Evolutionary conservation across 257 asterid genomes (phyloP).

Genomic region (Verbena officinalis): DNA sequence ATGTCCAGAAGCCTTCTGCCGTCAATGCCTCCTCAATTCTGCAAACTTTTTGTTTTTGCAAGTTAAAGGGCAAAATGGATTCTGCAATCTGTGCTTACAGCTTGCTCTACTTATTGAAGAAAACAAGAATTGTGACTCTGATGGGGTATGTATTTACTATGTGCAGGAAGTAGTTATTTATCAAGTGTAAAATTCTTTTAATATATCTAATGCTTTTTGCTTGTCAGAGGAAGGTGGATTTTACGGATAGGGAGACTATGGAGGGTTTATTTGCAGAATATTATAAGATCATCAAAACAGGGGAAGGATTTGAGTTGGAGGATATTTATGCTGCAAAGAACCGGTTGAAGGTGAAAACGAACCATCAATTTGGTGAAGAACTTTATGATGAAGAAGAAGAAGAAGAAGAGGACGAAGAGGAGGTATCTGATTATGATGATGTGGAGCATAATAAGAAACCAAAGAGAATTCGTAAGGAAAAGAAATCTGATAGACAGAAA

Average conservation of each 20-base stretch:
- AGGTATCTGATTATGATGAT: slow-evolving; percentile 47
- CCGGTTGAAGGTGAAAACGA: slow-evolving; percentile 29
- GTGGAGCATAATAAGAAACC: slow-evolving; percentile 28
- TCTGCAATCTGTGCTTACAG: slow-evolving; percentile 64
- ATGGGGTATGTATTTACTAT: slow-evolving; percentile 66
- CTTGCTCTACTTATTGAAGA: slow-evolving; percentile 75
- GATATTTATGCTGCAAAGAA: slow-evolving; percentile 51
- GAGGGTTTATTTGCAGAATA: slow-evolving; percentile 87
- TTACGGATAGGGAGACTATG: slow-evolving; percentile 56
- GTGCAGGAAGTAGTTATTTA: slow-evolving; percentile 18
- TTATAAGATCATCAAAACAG: slow-evolving; percentile 52
- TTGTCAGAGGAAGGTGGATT: slow-evolving; percentile 70
- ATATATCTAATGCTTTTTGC: slow-evolving; percentile 28
- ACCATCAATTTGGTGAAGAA: slow-evolving; percentile 32
- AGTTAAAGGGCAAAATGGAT: slow-evolving; percentile 65
- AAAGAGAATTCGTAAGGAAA: slow-evolving; percentile 34
- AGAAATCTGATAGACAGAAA: slow-evolving; percentile 35
- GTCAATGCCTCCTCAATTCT: slow-evolving; percentile 44
- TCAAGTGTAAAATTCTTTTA: neutral
- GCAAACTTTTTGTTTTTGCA: slow-evolving; percentile 42
- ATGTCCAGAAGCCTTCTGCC: slow-evolving; percentile 66
- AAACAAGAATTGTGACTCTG: slow-evolving; percentile 54
- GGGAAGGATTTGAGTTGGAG: slow-evolving; percentile 42
- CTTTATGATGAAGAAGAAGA: slow-evolving; percentile 35
- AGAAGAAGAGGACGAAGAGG: slow-evolving; percentile 49